Evolutionary conservation across 2,329 filamentous ascomycete species (phyloP).

Genomic region (Bipolaris sorokiniana): DNA sequence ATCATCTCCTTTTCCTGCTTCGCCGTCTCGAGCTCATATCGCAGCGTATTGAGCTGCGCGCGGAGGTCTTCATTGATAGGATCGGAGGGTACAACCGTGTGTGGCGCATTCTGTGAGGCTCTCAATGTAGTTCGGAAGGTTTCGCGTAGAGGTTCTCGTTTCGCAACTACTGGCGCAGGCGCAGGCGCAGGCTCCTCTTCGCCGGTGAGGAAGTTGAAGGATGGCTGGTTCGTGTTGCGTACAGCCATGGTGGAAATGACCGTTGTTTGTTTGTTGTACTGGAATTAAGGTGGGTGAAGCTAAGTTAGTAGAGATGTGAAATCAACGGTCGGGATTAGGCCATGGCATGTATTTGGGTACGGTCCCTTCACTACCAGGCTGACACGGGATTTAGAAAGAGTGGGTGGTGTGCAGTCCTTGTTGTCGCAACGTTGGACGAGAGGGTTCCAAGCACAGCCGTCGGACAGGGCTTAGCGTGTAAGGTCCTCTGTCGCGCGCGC

Average conservation of each 20-base stretch:
- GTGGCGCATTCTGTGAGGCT: constrained; percentile 50
- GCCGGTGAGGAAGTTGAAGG: constrained; percentile 58
- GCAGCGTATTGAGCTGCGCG: constrained; percentile 84
- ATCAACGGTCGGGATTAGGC: neutral
- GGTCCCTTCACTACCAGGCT: neutral
- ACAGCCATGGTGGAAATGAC: constrained; percentile 30
- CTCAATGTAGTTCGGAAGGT: constrained; percentile 50
- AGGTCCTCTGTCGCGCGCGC: constrained; percentile 9
- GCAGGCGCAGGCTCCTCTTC: constrained; percentile 44
- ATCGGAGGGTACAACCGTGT: constrained; percentile 49
- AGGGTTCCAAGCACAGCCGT: constrained; percentile 20
- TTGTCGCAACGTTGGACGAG: constrained; percentile 17
- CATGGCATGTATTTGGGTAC: neutral
- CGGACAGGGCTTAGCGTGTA: constrained; percentile 22
- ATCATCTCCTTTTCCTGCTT: constrained; percentile 87
- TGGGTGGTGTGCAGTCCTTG: constrained; percentile 3
- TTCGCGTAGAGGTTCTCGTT: constrained; percentile 50
- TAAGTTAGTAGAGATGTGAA: neutral
- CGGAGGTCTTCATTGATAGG: constrained; percentile 76
- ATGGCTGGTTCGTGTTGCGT: constrained; percentile 50
- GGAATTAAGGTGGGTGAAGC: neutral
- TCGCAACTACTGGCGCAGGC: constrained; percentile 35
- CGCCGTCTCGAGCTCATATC: constrained; percentile 84
- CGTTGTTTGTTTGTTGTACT: constrained; percentile 19
- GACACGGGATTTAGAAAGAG: neutral